Evolutionary conservation across 345 rosid species (phyloP), one percentile per base, ranked within the genome.

Genomic region (Arabidopsis arenosa): DNA sequence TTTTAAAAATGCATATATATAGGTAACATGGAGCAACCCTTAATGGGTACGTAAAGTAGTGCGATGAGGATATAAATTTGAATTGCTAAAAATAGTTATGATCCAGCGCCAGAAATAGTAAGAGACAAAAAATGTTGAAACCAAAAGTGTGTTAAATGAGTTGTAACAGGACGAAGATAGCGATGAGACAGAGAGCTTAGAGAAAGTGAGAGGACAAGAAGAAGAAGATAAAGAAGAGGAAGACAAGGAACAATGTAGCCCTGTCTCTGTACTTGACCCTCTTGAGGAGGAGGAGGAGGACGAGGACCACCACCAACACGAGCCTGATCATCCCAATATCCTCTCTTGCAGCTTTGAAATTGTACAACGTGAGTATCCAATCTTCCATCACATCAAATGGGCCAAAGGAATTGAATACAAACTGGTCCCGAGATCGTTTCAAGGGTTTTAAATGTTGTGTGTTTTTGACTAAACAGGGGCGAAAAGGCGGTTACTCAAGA

Each of bases 221-320:
- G 75, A 76, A 63, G 71, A 56, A 63, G 60, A 62, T 68, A 84
- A 84, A 63, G 89, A 88, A 40, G 96, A 90, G 62, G 94, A 90
- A 75, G 96, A 90, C 39, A 86, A 87, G 61, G 96, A 95, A 56
- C 99, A 95, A 67, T 85, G 90, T 68, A 95, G 99, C 73, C 99
- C 99, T 36, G 93, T 92, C 70, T 95, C 97, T 43, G 90, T 90
- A 35, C 82, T 95, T 80, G 99, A 95, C 49, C 89, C 97, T 62
- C 89, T 85, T 1, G 74, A 72, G 40, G 81, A 73, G 18, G 81
- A 71, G 28, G 80, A 66, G 28, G 87, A 86, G 4, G 91, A 86
- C 37, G 86, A 85, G 40, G 89, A 85, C 43, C 85, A 80, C 66
- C 74, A 81, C 7, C 84, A 79, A 53, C 83, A 74, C 28, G 81